Evolutionary conservation across 2,329 filamentous ascomycete genomes (phyloP).

Genomic region (Didymellaceae sp.): DNA sequence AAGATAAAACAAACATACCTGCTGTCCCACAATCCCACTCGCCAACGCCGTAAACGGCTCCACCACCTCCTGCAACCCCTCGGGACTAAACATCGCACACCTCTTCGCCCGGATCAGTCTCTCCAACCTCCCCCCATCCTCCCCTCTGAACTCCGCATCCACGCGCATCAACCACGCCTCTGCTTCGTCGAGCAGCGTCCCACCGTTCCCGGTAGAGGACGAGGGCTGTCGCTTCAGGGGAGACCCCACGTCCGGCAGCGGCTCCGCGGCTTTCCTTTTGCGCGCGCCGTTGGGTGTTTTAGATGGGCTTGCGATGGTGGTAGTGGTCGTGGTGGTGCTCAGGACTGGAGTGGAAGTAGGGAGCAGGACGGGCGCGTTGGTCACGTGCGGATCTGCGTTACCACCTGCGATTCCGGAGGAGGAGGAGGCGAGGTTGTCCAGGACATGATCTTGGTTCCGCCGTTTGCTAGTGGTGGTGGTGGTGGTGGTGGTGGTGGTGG

Average conservation of each 20-base stretch:
- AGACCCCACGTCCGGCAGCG: slow-evolving; percentile 8
- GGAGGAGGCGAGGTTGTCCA: slow-evolving; percentile 28
- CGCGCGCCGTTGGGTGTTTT: too few relatives aligned
- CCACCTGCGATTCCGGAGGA: too few relatives aligned
- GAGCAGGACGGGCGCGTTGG: slow-evolving; percentile 74
- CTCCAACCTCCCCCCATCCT: slow-evolving; percentile 46
- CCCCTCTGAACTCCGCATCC: slow-evolving; percentile 72
- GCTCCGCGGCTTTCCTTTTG: slow-evolving; percentile 1
- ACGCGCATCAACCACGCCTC: slow-evolving; percentile 74
- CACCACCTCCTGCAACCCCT: slow-evolving; percentile 81
- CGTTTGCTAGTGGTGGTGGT: neutral
- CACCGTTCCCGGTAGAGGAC: too few relatives aligned
- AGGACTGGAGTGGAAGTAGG: too few relatives aligned
- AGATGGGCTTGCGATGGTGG: too few relatives aligned
- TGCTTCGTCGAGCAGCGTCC: slow-evolving; percentile 76
- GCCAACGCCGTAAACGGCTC: slow-evolving; percentile 86
- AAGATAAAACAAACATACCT: slow-evolving; percentile 51
- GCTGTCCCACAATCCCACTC: slow-evolving; percentile 92
- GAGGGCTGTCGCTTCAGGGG: slow-evolving; percentile 54
- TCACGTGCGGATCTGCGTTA: slow-evolving; percentile 67
- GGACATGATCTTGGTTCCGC: slow-evolving; percentile 29
- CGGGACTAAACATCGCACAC: slow-evolving; percentile 80
- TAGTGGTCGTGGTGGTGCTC: too few relatives aligned
- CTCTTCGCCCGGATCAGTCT: slow-evolving; percentile 74
- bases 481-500: neutral